Evolutionary conservation across 495 filamentous ascomycete genomes (phyloP).

Genomic region (Penicillium arizonense): DNA sequence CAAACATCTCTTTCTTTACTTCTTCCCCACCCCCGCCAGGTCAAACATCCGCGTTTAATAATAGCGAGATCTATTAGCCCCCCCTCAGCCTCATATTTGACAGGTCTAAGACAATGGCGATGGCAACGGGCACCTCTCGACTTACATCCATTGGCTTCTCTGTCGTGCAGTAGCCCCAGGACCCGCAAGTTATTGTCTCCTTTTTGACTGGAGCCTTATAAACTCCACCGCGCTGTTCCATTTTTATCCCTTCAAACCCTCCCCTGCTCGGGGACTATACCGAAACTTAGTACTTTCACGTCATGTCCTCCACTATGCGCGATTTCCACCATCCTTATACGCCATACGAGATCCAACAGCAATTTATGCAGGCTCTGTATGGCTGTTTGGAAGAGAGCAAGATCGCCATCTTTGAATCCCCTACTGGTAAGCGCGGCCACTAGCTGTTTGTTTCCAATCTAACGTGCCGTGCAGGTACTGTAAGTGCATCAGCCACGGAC

Average conservation of each 20-base stretch:
- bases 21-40: no score
- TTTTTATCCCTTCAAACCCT: slow-evolving; percentile 20
- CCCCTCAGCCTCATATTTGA: no score
- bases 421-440: slow-evolving; percentile 63
- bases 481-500: slow-evolving; percentile 23
- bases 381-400: slow-evolving; percentile 74
- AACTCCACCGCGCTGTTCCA: slow-evolving; percentile 15
- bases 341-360: slow-evolving; percentile 85
- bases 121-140: background rate
- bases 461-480: slow-evolving; percentile 34
- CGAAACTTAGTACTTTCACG: background rate
- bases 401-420: slow-evolving; percentile 90
- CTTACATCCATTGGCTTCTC: no score
- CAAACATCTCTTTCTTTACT: no score
- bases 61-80: no score
- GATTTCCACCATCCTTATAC: slow-evolving; percentile 91
- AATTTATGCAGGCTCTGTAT: slow-evolving; percentile 90
- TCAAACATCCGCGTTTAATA: no score
- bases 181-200: slow-evolving; percentile 6
- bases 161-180: background rate
- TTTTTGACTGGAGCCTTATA: background rate
- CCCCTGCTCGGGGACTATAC: background rate
- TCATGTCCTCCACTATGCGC: slow-evolving; percentile 19
- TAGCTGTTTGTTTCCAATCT: slow-evolving; percentile 11
- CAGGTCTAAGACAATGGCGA: no score